Conservation (phyloP, 306 rosid genomes). For the Casuarina cunninghamiana region DNA sequence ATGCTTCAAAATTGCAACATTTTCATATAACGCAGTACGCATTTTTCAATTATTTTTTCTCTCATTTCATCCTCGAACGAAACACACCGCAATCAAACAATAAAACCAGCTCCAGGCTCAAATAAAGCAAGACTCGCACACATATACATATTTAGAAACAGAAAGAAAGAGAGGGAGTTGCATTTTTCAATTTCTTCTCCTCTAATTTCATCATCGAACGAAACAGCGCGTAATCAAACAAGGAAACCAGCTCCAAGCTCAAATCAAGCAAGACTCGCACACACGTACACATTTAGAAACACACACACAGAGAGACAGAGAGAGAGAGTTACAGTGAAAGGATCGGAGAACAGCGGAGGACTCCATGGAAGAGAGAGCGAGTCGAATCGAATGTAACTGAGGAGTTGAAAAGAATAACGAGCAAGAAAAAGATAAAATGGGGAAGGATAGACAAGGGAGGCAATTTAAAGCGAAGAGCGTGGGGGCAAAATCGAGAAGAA, state of each 20-base stretch:
- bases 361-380: constrained; percentile 57
- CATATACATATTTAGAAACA: not conserved
- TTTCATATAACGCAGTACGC: not conserved
- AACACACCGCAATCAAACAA: not conserved
- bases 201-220: not conserved
- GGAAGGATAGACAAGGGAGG: not conserved
- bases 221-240: constrained; percentile 6
- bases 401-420: constrained; percentile 1
- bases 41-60: not conserved
- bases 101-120: not conserved
- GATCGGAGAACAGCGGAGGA: constrained; percentile 70
- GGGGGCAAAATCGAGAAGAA: constrained; percentile 30
- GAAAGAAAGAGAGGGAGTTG: not conserved
- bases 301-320: constrained; percentile 26
- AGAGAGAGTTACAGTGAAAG: constrained; percentile 58
- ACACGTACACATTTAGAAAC: not conserved
- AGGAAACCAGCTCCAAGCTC: not conserved
- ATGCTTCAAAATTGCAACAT: not conserved
- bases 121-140: constrained; percentile 10
- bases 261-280: constrained; percentile 12
- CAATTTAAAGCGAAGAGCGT: constrained; percentile 12
- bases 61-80: not conserved
- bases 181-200: not conserved
- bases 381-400: constrained; percentile 23
- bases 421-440: constrained; percentile 13